phyloP scores from a whole-genome alignment of 2,329 filamentous ascomycete species.

The Herpotrichia juniperi region DNA sequence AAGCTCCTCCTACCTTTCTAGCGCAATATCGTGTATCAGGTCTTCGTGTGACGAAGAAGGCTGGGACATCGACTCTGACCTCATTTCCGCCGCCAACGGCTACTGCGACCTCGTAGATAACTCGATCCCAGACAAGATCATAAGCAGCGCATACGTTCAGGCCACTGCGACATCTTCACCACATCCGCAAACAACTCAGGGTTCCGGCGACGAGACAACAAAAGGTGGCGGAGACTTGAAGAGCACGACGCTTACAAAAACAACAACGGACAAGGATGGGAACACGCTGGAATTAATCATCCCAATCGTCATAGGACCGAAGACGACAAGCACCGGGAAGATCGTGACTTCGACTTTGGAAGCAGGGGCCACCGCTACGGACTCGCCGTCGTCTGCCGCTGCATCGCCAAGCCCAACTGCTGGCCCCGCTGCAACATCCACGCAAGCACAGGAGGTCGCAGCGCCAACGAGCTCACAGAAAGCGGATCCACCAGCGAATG shows the following conservation, averaged over 20 bases:
- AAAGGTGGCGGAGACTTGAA: constrained; percentile 14
- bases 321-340: constrained; percentile 24
- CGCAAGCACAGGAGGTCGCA: constrained; percentile 7
- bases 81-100: constrained; percentile 25
- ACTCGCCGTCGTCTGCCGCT: constrained; percentile 2
- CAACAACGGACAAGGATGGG: constrained; percentile 27
- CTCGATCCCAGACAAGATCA: constrained; percentile 22
- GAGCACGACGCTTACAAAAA: constrained; percentile 24
- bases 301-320: constrained; percentile 29
- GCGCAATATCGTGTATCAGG: constrained; percentile 24
- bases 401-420: constrained; percentile 15
- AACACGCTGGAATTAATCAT: constrained; percentile 28
- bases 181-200: constrained; percentile 12
- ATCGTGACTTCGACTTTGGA: constrained; percentile 26
- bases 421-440: constrained; percentile 10
- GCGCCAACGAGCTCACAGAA: constrained; percentile 14
- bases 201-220: constrained; percentile 9
- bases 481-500: constrained; percentile 15
- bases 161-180: constrained; percentile 12
- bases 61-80: constrained; percentile 17
- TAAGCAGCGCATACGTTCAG: constrained; percentile 25
- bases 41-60: constrained; percentile 21
- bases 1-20: constrained; percentile 22
- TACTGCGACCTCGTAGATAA: constrained; percentile 23
- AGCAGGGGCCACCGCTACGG: constrained; percentile 9